phyloP scores from a whole-genome alignment of 1,284 basidiomycete species.

The Grifola frondosa region DNA sequence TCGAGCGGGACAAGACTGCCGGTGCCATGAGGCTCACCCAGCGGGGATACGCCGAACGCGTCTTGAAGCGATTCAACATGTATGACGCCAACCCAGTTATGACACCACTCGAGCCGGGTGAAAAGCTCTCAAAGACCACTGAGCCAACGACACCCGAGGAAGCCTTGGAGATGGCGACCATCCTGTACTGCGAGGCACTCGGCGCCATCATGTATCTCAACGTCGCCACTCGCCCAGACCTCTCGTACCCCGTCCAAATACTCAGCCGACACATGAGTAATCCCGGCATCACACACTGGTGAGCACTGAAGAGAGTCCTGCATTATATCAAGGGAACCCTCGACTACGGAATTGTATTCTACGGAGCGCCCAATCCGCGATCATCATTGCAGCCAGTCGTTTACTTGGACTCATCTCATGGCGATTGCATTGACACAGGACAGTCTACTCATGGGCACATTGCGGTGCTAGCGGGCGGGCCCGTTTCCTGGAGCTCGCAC shows the following conservation, averaged over 20 bases:
- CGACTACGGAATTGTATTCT: slow-evolving; percentile 1
- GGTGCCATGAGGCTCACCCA: slow-evolving; percentile 24
- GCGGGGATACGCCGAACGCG: slow-evolving; percentile 26
- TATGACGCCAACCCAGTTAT: slow-evolving; percentile 13
- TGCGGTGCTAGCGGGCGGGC: too few species aligned
- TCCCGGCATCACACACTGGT: slow-evolving; percentile 7
- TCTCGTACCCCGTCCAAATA: not conserved
- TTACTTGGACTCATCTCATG: slow-evolving; percentile 5
- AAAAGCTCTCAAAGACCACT: slow-evolving; percentile 8
- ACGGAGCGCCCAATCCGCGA: too few species aligned
- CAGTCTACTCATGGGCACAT: slow-evolving; percentile 2
- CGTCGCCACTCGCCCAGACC: slow-evolving; percentile 20
- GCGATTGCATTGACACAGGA: slow-evolving; percentile 4
- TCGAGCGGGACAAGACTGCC: slow-evolving; percentile 12
- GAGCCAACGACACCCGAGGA: slow-evolving; percentile 8
- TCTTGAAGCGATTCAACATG: slow-evolving; percentile 17
- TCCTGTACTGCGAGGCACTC: slow-evolving; percentile 23
- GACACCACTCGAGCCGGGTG: slow-evolving; percentile 19
- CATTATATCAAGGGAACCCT: slow-evolving; percentile 8
- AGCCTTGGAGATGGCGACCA: slow-evolving; percentile 10
- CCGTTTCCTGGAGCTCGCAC: too few species aligned
- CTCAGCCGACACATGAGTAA: slow-evolving; percentile 1
- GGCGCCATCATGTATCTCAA: slow-evolving; percentile 35
- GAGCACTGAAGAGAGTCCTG: slow-evolving; percentile 2
- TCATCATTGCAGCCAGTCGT: too few species aligned